A percentile compares a stretch with the other conserved stretches of the same genome.
Evolutionary conservation across 2,329 filamentous ascomycete species (phyloP).

Genomic region (Chalaropsis thielavioides): DNA sequence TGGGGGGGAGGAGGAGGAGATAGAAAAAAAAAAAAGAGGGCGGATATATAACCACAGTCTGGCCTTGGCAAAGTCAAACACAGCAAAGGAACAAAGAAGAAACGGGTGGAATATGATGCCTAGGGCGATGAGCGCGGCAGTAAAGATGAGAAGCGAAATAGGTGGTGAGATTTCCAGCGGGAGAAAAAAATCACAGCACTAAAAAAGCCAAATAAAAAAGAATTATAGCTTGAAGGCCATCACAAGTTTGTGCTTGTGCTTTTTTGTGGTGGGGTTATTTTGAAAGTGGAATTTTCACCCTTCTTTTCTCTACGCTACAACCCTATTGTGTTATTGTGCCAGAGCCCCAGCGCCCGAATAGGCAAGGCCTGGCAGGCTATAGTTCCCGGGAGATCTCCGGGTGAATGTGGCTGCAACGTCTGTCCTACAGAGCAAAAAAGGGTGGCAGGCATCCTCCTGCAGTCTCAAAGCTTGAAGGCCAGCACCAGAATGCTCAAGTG

Average conservation of each 20-base stretch:
- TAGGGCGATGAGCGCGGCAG: neutral
- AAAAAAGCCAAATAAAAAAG: constrained; percentile 1
- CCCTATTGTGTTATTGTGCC: neutral
- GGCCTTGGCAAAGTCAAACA: too few relatives aligned
- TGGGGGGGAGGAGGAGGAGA: neutral
- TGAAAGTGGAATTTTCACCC: constrained; percentile 1
- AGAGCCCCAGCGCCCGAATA: neutral
- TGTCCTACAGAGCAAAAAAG: neutral
- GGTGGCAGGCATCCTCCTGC: too few relatives aligned
- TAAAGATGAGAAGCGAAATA: neutral
- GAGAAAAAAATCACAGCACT: neutral
- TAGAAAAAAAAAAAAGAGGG: neutral
- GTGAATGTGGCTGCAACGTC: neutral
- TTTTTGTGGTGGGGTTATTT: constrained; percentile 7
- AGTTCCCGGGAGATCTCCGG: neutral
- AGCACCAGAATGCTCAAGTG: too few relatives aligned
- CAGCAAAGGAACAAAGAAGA: too few relatives aligned
- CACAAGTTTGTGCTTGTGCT: constrained; percentile 8
- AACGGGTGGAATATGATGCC: neutral
- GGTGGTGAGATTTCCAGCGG: neutral
- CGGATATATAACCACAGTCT: too few relatives aligned
- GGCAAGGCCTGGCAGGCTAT: neutral
- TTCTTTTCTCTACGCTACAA: neutral
- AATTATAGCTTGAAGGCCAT: constrained; percentile 2
- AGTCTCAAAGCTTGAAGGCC: too few relatives aligned